Percentiles rank a stretch among this genome's conserved stretches.
Conservation (phyloP, 352 stramenopile genomes). For the Globisporangium abappressorium region DNA sequence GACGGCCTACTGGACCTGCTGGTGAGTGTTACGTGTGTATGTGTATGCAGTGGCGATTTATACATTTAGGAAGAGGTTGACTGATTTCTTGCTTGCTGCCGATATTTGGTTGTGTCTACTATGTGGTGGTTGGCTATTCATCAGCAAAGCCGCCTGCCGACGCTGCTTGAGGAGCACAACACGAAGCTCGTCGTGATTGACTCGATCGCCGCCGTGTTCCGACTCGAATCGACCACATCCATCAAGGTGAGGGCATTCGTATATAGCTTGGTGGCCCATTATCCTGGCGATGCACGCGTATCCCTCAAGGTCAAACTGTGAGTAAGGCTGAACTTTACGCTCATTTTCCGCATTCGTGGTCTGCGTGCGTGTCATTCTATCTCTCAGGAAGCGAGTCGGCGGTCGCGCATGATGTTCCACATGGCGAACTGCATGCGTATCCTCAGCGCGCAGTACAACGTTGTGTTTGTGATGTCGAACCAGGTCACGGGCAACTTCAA, state of each 20-base stretch:
- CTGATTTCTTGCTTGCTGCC: neutral
- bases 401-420: constrained; percentile 77
- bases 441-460: constrained; percentile 69
- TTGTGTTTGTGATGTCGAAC: constrained; percentile 77
- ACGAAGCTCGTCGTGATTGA: constrained; percentile 82
- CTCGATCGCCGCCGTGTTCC: constrained; percentile 76
- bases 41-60: neutral
- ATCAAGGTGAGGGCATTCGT: constrained; percentile 41
- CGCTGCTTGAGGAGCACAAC: constrained; percentile 62
- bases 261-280: neutral
- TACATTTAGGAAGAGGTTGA: neutral
- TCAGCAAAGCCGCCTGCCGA: constrained; percentile 68
- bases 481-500: constrained; percentile 76
- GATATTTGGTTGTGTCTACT: neutral
- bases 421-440: constrained; percentile 85
- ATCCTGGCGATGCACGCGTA: neutral
- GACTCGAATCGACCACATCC: constrained; percentile 60
- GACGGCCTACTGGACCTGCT: constrained; percentile 62
- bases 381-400: constrained; percentile 56
- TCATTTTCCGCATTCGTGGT: neutral
- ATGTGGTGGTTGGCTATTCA: neutral
- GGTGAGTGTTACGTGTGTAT: constrained; percentile 22
- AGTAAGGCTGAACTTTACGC: neutral
- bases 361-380: neutral
- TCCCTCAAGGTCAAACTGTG: neutral